Percentiles rank a stretch among this genome's conserved stretches.
Evolutionary conservation across 257 asterid species (phyloP).

Genomic region (Linaria vulgaris): DNA sequence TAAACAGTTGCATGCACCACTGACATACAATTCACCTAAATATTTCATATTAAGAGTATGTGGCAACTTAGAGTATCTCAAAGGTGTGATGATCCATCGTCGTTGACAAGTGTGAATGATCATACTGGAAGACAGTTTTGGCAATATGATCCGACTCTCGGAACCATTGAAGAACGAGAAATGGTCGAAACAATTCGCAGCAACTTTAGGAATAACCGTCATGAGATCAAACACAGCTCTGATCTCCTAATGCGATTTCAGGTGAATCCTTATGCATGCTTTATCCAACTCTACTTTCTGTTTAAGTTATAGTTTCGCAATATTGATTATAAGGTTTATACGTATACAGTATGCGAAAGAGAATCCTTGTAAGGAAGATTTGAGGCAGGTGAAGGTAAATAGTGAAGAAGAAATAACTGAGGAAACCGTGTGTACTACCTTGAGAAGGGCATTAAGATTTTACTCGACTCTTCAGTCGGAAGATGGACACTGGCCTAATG

Average conservation of each 20-base stretch:
- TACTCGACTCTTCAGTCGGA: constrained; percentile 62
- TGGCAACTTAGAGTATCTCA: constrained; percentile 39
- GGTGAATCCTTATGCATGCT: constrained; percentile 39
- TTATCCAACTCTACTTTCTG: no score
- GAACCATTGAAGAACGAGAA: constrained; percentile 39
- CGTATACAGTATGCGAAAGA: constrained; percentile 47
- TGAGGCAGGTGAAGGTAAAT: constrained; percentile 28
- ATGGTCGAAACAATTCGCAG: constrained; percentile 45
- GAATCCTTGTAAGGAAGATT: constrained; percentile 18
- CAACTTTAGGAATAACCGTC: constrained; percentile 40
- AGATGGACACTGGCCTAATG: constrained; percentile 86
- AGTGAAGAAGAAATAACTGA: constrained; percentile 43
- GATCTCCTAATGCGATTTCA: constrained; percentile 76
- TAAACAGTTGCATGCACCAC: no score
- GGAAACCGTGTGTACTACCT: constrained; percentile 41
- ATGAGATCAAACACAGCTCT: constrained; percentile 49
- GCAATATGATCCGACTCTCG: constrained; percentile 51
- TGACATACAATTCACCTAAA: no score
- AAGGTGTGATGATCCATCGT: constrained; percentile 47
- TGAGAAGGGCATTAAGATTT: constrained; percentile 47
- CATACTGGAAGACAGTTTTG: constrained; percentile 54
- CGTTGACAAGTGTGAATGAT: constrained; percentile 39
- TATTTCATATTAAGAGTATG: constrained; percentile 24
- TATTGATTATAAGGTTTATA: no score
- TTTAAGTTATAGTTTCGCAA: no score